These are phyloP conservation scores for Zasmidium angulare DNA, from an alignment of 2,329 filamentous ascomycete species.

Conservation along the genomic window DNA sequence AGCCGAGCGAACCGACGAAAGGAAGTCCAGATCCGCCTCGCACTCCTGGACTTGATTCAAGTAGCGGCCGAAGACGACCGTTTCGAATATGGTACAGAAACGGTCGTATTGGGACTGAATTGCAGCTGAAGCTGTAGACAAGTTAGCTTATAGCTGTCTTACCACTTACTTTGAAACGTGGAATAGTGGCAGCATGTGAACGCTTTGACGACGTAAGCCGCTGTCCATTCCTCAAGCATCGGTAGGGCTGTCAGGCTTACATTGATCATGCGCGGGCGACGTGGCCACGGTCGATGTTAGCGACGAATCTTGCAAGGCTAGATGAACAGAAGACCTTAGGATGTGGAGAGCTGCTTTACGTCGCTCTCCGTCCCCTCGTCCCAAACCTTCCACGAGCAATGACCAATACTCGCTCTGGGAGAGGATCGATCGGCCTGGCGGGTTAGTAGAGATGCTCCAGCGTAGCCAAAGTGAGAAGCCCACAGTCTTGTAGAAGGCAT, in stretches of 20 bases:
- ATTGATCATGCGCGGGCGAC: neutral
- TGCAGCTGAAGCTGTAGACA: constrained; percentile 8
- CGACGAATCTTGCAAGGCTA: constrained; percentile 23
- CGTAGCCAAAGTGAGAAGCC: constrained; percentile 32
- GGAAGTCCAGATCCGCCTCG: constrained; percentile 42
- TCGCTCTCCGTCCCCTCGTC: constrained; percentile 46
- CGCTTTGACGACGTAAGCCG: constrained; percentile 8
- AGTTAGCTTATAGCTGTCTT: constrained; percentile 2
- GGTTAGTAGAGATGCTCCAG: constrained; percentile 13
- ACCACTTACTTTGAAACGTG: constrained; percentile 3
- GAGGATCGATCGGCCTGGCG: constrained; percentile 11
- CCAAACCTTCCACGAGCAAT: constrained; percentile 38
- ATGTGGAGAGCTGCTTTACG: constrained; percentile 49
- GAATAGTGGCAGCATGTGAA: neutral
- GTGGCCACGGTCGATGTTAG: constrained; percentile 2
- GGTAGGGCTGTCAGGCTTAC: neutral
- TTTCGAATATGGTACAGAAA: constrained; percentile 49
- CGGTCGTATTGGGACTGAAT: constrained; percentile 41
- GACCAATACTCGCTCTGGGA: constrained; percentile 40
- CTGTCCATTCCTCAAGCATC: neutral
- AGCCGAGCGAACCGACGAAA: constrained; percentile 37
- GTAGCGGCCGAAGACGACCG: constrained; percentile 50
- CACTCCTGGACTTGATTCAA: constrained; percentile 50
- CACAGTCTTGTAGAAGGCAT: constrained; percentile 16
- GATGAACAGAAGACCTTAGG: constrained; percentile 40